Evolutionary conservation across 1,284 basidiomycete genomes (phyloP).

Genomic region (Cystobasidium pallidum): DNA sequence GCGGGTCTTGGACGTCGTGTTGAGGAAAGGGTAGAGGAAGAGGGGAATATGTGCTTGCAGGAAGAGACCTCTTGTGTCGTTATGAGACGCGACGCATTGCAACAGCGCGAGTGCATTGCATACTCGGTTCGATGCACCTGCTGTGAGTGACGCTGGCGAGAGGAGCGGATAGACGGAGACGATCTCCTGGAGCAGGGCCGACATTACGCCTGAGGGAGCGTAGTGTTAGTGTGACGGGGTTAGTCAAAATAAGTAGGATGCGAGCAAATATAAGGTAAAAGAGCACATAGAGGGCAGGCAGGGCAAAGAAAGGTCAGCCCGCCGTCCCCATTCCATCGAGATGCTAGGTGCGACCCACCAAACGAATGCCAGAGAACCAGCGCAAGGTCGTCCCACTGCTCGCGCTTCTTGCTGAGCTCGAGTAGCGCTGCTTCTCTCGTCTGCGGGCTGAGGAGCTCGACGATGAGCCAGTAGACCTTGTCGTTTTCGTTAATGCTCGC

Average conservation of each 20-base stretch:
- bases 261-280: too few species aligned
- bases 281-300: too few species aligned
- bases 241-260: neutral
- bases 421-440: slow-evolving; percentile 85
- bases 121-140: slow-evolving; percentile 97
- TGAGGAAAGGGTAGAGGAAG: slow-evolving; percentile 98
- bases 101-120: slow-evolving; percentile 97
- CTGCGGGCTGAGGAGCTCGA: slow-evolving; percentile 76
- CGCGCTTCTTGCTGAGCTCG: slow-evolving; percentile 97
- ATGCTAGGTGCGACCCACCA: slow-evolving; percentile 64
- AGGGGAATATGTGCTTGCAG: slow-evolving; percentile 94
- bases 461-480: slow-evolving; percentile 79
- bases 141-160: slow-evolving; percentile 92
- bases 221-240: neutral
- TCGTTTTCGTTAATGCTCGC: slow-evolving; percentile 60
- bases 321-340: neutral
- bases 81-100: slow-evolving; percentile 95
- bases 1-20: slow-evolving; percentile 97
- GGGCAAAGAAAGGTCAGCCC: too few species aligned
- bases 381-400: slow-evolving; percentile 98
- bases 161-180: slow-evolving; percentile 97
- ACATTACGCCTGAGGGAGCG: slow-evolving; percentile 80
- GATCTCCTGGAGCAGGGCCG: slow-evolving; percentile 96
- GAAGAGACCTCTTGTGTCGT: slow-evolving; percentile 89
- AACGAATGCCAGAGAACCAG: slow-evolving; percentile 99